phyloP scores from a whole-genome alignment of 1,284 basidiomycete species.

The Ganoderma meredithae region DNA sequence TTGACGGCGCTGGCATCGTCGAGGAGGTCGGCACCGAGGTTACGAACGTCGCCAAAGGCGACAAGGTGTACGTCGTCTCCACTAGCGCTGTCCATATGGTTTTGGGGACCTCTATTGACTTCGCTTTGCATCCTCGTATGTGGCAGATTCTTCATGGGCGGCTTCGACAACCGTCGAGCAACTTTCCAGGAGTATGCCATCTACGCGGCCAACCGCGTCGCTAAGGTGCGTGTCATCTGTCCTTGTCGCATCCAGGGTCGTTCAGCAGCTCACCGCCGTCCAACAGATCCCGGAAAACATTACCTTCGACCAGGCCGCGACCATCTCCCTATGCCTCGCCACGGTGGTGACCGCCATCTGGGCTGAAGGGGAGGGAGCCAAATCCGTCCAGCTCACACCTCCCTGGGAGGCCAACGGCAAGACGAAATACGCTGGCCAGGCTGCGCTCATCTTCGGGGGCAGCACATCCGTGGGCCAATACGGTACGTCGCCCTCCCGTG shows the following conservation, averaged over 20 bases:
- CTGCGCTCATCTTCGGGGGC: constrained; percentile 53
- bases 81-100: background rate
- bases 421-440: constrained; percentile 46
- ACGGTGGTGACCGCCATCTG: constrained; percentile 51
- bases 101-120: too few species aligned
- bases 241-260: too few species aligned
- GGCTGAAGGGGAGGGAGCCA: constrained; percentile 36
- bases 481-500: background rate
- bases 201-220: background rate
- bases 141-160: background rate
- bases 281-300: constrained; percentile 37
- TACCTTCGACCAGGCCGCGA: constrained; percentile 44
- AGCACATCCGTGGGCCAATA: constrained; percentile 44
- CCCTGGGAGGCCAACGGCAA: constrained; percentile 39
- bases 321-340: constrained; percentile 48
- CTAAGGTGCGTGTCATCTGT: background rate
- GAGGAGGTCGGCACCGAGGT: constrained; percentile 53
- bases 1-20: constrained; percentile 55
- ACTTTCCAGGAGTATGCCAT: background rate
- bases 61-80: constrained; percentile 48
- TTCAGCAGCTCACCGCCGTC: too few species aligned
- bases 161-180: background rate
- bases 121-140: background rate
- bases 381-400: constrained; percentile 42
- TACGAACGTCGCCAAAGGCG: constrained; percentile 50